Conservation (phyloP, 2,329 filamentous ascomycete species). For the Sphaerulina populicola region DNA sequence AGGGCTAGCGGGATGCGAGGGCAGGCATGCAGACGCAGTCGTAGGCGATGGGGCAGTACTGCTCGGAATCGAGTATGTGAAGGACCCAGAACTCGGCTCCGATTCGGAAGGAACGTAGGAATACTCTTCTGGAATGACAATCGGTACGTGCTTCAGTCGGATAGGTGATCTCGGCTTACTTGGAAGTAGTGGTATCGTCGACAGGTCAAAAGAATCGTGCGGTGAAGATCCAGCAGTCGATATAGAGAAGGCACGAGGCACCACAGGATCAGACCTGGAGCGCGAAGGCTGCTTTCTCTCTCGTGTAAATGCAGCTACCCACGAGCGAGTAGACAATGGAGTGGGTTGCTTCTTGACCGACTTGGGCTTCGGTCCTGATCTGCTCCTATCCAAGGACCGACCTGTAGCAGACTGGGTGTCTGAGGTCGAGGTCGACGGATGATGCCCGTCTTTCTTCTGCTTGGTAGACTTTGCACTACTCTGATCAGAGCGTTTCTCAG, state of each 20-base stretch:
- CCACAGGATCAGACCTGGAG: constrained; percentile 9
- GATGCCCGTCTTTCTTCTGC: constrained; percentile 5
- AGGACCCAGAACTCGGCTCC: constrained; percentile 14
- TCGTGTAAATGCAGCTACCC: constrained; percentile 16
- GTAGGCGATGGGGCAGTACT: constrained; percentile 13
- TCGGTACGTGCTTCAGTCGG: constrained; percentile 39
- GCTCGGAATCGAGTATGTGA: constrained; percentile 11
- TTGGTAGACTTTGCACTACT: constrained; percentile 12
- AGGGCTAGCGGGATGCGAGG: constrained; percentile 11
- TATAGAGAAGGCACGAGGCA: constrained; percentile 8
- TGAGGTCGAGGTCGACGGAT: constrained; percentile 5
- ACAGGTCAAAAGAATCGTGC: constrained; percentile 20
- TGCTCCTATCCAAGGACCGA: constrained; percentile 15
- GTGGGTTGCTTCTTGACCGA: constrained; percentile 11
- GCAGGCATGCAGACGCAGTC: constrained; percentile 1
- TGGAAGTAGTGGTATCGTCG: constrained; percentile 6
- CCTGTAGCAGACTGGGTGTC: constrained; percentile 11
- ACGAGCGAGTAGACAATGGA: constrained; percentile 17
- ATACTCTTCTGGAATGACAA: constrained; percentile 36
- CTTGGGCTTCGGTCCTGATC: constrained; percentile 13
- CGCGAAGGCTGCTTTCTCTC: constrained; percentile 12
- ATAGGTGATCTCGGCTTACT: constrained; percentile 12
- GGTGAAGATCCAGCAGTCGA: constrained; percentile 15
- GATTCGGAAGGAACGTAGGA: constrained; percentile 18
- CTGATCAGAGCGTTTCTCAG: constrained; percentile 13